Evolutionary conservation across 805 yeast species (phyloP).

Genomic region (Isabelozyma gotoi): DNA sequence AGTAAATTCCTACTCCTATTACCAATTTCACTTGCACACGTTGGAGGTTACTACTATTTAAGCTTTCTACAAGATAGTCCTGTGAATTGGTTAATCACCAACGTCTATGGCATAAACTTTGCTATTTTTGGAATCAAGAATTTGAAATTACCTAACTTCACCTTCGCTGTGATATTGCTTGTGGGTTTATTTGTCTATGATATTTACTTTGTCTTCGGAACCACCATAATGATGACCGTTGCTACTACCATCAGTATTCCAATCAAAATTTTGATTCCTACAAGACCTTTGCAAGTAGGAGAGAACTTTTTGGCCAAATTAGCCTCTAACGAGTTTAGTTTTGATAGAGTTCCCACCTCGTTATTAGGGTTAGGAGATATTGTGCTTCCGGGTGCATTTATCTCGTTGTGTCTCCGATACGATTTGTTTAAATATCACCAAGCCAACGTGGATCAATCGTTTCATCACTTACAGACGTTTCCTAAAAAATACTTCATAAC

Average conservation of each 20-base stretch:
- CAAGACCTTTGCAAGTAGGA: slow-evolving; percentile 3
- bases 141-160: slow-evolving; percentile 43
- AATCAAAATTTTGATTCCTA: slow-evolving; percentile 47
- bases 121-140: slow-evolving; percentile 44
- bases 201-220: slow-evolving; percentile 63
- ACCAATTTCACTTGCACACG: background rate
- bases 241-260: slow-evolving; percentile 60
- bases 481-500: slow-evolving; percentile 47
- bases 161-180: slow-evolving; percentile 45
- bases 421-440: slow-evolving; percentile 43
- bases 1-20: slow-evolving; percentile 9
- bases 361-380: slow-evolving; percentile 68
- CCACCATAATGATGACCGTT: slow-evolving; percentile 61
- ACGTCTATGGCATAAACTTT: slow-evolving; percentile 41
- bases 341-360: background rate
- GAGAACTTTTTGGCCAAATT: background rate
- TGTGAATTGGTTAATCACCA: slow-evolving; percentile 24
- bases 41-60: background rate
- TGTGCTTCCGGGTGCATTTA: slow-evolving; percentile 56
- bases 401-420: slow-evolving; percentile 53
- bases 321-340: background rate
- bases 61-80: slow-evolving; percentile 7
- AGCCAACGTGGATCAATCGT: slow-evolving; percentile 15
- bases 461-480: slow-evolving; percentile 38
- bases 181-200: slow-evolving; percentile 58